Conservation (phyloP, 306 rosid species). For the Ormosia semicastrata region DNA sequence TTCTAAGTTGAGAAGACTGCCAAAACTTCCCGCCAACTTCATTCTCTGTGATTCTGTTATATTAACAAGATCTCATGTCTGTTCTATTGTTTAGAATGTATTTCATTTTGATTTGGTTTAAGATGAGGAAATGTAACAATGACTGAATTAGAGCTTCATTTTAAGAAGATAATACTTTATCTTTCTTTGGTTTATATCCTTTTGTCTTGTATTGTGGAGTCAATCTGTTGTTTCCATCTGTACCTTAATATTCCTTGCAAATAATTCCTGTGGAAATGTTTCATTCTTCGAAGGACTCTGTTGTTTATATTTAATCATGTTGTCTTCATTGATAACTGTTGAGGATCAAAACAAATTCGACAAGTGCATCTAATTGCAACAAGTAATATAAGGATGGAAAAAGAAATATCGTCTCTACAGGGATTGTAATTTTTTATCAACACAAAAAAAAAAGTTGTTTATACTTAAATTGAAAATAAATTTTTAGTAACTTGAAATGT, state of each 20-base stretch:
- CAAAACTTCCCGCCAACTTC: not conserved
- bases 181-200: not conserved
- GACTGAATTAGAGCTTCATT: not conserved
- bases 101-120: constrained; percentile 18
- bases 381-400: no score
- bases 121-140: constrained; percentile 11
- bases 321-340: no score
- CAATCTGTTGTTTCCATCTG: not conserved
- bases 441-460: no score
- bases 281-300: no score
- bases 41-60: not conserved
- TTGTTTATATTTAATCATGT: no score
- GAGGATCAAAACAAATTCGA: no score
- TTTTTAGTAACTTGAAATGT: no score
- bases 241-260: not conserved
- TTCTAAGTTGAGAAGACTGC: constrained; percentile 3
- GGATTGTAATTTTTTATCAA: no score
- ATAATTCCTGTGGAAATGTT: not conserved
- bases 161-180: not conserved
- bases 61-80: constrained; percentile 11
- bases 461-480: no score
- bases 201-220: not conserved
- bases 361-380: no score
- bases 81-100: not conserved
- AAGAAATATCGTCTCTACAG: no score